A percentile compares a stretch with the other conserved stretches of the same genome.
Conservation (phyloP, 192 early-diverging fungal genomes). For the Podila epigama region DNA sequence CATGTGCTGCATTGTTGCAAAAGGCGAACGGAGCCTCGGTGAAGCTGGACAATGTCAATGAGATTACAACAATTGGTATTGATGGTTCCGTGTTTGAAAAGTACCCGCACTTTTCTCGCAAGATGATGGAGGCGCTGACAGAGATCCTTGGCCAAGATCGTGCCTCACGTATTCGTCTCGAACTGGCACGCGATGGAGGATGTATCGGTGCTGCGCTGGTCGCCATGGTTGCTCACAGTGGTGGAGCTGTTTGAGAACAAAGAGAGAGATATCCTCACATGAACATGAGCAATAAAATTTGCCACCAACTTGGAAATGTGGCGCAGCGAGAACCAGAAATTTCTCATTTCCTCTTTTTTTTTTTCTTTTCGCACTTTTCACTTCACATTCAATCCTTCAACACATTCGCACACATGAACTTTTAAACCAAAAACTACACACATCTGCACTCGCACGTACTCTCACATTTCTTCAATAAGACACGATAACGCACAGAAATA, state of each 20-base stretch:
- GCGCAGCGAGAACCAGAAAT: no score
- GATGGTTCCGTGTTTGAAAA: constrained; percentile 88
- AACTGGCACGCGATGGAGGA: constrained; percentile 75
- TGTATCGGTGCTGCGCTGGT: constrained; percentile 75
- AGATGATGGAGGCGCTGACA: constrained; percentile 70
- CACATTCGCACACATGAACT: not conserved
- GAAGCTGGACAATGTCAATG: constrained; percentile 29
- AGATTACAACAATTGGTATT: constrained; percentile 71
- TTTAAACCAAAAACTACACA: not conserved
- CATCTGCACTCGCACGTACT: not conserved
- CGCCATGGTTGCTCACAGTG: constrained; percentile 57
- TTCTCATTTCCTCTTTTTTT: not conserved
- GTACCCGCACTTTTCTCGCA: constrained; percentile 79
- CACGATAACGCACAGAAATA: not conserved
- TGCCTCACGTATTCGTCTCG: constrained; percentile 67
- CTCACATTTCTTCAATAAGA: no score
- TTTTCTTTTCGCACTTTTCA: not conserved
- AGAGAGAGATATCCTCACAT: not conserved
- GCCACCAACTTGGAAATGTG: no score
- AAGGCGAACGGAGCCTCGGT: constrained; percentile 15
- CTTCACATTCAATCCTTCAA: not conserved
- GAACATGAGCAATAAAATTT: not conserved
- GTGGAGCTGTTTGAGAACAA: not conserved
- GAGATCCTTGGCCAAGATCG: constrained; percentile 76
- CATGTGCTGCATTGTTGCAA: constrained; percentile 59